Evolutionary conservation across 306 rosid species (phyloP).

Genomic region (Chamaecrista fasciculata): DNA sequence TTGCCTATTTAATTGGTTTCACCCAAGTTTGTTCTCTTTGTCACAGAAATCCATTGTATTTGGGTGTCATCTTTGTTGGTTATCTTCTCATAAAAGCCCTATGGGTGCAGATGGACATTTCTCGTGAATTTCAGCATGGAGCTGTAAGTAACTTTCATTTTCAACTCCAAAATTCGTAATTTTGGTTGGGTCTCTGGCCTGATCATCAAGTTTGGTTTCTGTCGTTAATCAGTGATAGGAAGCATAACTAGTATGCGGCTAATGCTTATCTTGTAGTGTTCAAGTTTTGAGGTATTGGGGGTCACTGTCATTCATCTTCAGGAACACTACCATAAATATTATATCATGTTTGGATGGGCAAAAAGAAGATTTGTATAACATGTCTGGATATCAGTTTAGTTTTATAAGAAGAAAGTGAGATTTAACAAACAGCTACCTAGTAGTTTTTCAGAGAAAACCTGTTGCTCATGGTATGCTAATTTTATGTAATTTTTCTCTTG

Average conservation of each 20-base stretch:
- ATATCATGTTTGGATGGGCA: no score
- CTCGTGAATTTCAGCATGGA: conserved; percentile 64
- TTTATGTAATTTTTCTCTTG: not conserved
- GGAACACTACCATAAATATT: not conserved
- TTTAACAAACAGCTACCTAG: not conserved
- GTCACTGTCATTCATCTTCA: conserved; percentile 2
- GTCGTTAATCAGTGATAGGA: not conserved
- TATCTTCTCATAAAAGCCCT: conserved; percentile 69
- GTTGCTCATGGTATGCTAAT: not conserved
- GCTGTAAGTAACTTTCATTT: conserved; percentile 56
- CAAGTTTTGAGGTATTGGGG: not conserved
- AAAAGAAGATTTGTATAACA: no score
- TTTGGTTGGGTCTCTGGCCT: conserved; percentile 9
- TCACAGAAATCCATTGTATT: conserved; percentile 86
- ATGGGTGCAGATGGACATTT: conserved; percentile 75
- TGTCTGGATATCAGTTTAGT: not conserved
- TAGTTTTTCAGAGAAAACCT: not conserved
- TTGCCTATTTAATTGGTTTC: conserved; percentile 13
- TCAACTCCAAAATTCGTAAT: conserved; percentile 4
- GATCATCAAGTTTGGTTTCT: not conserved
- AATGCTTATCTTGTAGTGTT: conserved; percentile 9
- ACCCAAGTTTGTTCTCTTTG: conserved; percentile 13
- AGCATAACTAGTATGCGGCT: not conserved
- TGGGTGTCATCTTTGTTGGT: conserved; percentile 59
- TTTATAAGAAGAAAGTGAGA: not conserved